These are phyloP conservation scores for Leptodermis oblonga DNA, from an alignment of 257 asterid genomes.

Conservation along the genomic window DNA sequence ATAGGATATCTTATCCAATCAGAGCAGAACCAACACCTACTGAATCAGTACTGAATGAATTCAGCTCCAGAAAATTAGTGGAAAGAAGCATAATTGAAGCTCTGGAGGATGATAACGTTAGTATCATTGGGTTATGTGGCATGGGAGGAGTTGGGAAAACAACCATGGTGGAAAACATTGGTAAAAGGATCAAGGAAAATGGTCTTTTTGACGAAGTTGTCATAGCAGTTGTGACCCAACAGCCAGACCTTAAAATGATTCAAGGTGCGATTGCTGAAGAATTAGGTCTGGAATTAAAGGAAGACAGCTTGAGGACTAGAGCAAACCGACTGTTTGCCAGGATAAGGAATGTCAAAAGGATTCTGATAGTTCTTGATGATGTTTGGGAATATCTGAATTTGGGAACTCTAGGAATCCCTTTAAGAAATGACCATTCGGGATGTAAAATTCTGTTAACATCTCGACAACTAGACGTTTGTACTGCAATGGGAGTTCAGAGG, in stretches of 20 bases:
- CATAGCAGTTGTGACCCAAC: slow-evolving; percentile 14
- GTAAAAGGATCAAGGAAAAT: slow-evolving; percentile 15
- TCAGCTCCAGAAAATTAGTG: slow-evolving; percentile 13
- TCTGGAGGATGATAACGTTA: not conserved
- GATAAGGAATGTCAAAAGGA: slow-evolving; percentile 10
- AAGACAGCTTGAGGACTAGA: not conserved
- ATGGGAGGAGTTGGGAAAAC: slow-evolving; percentile 32
- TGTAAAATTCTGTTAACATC: slow-evolving; percentile 28
- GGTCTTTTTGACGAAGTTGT: slow-evolving; percentile 19
- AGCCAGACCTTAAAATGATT: slow-evolving; percentile 2
- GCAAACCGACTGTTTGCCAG: slow-evolving; percentile 10
- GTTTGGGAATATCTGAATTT: slow-evolving; percentile 24
- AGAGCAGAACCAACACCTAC: too few species aligned
- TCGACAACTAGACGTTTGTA: slow-evolving; percentile 3
- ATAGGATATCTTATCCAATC: not conserved
- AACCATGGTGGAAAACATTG: slow-evolving; percentile 17
- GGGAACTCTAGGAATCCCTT: slow-evolving; percentile 22
- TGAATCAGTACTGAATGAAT: slow-evolving; percentile 6
- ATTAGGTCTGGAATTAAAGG: slow-evolving; percentile 13
- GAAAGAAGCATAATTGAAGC: slow-evolving; percentile 12
- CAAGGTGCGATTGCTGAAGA: slow-evolving; percentile 18
- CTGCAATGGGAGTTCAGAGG: slow-evolving; percentile 9
- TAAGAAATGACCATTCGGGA: not conserved
- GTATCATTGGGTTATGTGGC: slow-evolving; percentile 24
- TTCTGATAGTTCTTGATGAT: slow-evolving; percentile 34